Evolutionary conservation across 768 basidiomycete species (phyloP).

Genomic region (Termitomyces sp.): DNA sequence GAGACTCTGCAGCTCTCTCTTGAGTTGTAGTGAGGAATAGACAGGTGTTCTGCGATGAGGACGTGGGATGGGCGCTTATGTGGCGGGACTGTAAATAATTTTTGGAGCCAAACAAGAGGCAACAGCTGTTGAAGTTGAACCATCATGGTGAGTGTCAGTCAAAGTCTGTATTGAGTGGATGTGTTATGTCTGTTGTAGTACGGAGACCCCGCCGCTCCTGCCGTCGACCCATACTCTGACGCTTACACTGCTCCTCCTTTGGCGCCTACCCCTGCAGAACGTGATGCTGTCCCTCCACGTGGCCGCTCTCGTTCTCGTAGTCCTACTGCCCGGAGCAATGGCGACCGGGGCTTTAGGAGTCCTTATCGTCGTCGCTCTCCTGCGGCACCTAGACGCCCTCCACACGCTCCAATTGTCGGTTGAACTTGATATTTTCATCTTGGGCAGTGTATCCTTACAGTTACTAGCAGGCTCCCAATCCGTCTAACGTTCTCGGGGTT

Average conservation of each 20-base stretch:
- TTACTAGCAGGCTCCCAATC: slow-evolving; percentile 72
- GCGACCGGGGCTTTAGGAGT: slow-evolving; percentile 47
- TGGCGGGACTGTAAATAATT: slow-evolving; percentile 15
- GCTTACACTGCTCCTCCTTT: slow-evolving; percentile 67
- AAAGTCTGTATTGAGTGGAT: slow-evolving; percentile 3
- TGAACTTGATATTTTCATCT: slow-evolving; percentile 8
- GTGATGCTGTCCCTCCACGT: slow-evolving; percentile 49
- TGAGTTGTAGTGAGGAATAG: not conserved
- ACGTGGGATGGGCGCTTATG: slow-evolving; percentile 4
- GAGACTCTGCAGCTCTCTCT: too few species aligned
- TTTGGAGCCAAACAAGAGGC: slow-evolving; percentile 32
- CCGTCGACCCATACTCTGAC: slow-evolving; percentile 79
- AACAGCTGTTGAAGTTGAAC: slow-evolving; percentile 47
- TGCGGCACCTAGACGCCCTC: slow-evolving; percentile 53
- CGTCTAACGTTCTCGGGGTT: slow-evolving; percentile 89
- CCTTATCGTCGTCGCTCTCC: slow-evolving; percentile 58
- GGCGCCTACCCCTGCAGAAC: slow-evolving; percentile 42
- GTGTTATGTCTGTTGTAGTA: slow-evolving; percentile 38
- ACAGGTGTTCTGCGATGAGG: not conserved
- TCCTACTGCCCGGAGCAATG: slow-evolving; percentile 43
- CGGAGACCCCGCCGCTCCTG: slow-evolving; percentile 50
- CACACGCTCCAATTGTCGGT: slow-evolving; percentile 73
- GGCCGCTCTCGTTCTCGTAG: slow-evolving; percentile 76
- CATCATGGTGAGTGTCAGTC: slow-evolving; percentile 59
- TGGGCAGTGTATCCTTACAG: slow-evolving; percentile 25